Conservation (phyloP, 2,329 filamentous ascomycete genomes). For the Exophiala sideris region DNA sequence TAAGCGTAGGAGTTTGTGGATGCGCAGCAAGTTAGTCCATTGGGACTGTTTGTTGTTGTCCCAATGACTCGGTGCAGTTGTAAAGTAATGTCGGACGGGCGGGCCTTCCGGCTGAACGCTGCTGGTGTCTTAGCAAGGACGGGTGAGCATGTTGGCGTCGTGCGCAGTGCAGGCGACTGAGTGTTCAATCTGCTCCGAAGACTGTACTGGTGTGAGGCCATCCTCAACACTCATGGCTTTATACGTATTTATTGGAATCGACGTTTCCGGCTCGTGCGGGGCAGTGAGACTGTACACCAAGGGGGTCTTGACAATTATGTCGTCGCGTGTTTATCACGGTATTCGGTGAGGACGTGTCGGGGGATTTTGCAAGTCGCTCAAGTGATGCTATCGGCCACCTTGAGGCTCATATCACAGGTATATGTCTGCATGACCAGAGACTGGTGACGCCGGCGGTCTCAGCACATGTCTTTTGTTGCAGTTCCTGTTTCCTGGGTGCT, state of each 20-base stretch:
- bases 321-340: neutral
- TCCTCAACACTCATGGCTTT: conserved; percentile 15
- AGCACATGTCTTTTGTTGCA: neutral
- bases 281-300: too few relatives aligned
- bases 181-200: conserved; percentile 26
- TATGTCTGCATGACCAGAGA: too few relatives aligned
- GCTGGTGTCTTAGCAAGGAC: conserved; percentile 12
- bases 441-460: neutral
- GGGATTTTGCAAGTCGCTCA: neutral
- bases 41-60: conserved; percentile 79
- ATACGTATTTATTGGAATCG: neutral
- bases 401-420: neutral
- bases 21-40: conserved; percentile 78
- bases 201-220: conserved; percentile 27
- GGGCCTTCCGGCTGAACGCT: conserved; percentile 14
- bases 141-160: conserved; percentile 18
- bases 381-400: neutral
- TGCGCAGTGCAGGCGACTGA: conserved; percentile 19
- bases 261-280: neutral
- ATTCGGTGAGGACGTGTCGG: neutral
- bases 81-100: conserved; percentile 16
- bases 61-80: conserved; percentile 60
- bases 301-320: neutral
- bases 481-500: neutral
- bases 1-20: conserved; percentile 74